Evolutionary conservation across 2,329 filamentous ascomycete genomes (phyloP).

Genomic region (Chalaropsis thielavioides): DNA sequence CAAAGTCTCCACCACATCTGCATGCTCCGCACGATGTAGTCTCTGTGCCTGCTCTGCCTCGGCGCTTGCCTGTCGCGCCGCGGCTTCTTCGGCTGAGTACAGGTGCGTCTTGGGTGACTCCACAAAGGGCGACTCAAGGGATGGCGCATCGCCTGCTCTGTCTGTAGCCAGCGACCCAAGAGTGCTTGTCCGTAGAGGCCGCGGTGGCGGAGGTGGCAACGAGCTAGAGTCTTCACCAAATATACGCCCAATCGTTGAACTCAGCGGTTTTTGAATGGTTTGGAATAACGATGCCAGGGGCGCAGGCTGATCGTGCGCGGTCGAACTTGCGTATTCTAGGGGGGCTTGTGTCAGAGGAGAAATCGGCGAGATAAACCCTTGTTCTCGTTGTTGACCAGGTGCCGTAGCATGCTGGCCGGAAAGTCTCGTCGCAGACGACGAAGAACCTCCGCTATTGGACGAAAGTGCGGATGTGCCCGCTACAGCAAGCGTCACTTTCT

Average conservation of each 20-base stretch:
- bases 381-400: neutral
- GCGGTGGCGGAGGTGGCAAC: constrained; percentile 20
- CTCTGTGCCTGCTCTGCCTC: constrained; percentile 77
- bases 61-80: constrained; percentile 77
- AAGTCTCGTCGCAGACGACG: neutral
- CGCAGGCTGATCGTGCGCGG: constrained; percentile 11
- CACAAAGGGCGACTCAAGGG: constrained; percentile 1
- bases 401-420: neutral
- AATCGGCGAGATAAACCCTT: neutral
- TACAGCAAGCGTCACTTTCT: constrained; percentile 69
- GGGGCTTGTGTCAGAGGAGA: neutral
- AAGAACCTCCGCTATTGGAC: constrained; percentile 2
- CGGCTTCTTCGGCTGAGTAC: constrained; percentile 64
- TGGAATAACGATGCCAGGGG: constrained; percentile 42
- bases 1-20: constrained; percentile 83
- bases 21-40: constrained; percentile 71
- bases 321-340: constrained; percentile 2
- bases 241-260: constrained; percentile 73
- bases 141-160: constrained; percentile 2
- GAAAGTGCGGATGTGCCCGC: constrained; percentile 9
- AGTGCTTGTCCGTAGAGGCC: constrained; percentile 4
- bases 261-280: constrained; percentile 80
- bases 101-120: constrained; percentile 2
- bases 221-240: constrained; percentile 55
- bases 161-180: constrained; percentile 24